These are phyloP conservation scores for Phytophthora syringae DNA, from an alignment of 352 stramenopile genomes.

Conservation along the genomic window DNA sequence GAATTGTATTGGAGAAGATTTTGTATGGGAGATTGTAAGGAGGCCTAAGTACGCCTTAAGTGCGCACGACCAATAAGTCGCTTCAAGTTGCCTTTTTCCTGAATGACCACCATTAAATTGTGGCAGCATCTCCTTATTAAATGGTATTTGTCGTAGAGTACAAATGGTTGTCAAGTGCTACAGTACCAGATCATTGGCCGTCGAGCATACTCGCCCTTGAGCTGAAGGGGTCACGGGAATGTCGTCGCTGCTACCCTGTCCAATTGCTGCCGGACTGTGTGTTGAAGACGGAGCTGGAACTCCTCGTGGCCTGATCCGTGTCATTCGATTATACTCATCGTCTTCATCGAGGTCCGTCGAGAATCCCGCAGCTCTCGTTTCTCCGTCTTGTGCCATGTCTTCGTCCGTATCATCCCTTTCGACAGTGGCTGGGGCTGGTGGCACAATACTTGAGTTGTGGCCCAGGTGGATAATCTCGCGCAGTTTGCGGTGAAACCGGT, in stretches of 20 bases:
- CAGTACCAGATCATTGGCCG: too few relatives aligned
- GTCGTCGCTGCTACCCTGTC: constrained; percentile 4
- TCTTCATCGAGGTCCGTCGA: constrained; percentile 17
- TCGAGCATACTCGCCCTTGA: constrained; percentile 14
- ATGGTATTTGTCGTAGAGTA: background rate
- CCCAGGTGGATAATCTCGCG: constrained; percentile 80
- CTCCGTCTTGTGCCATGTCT: background rate
- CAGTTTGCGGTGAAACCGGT: constrained; percentile 74
- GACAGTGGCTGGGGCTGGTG: constrained; percentile 17
- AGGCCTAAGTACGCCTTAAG: background rate
- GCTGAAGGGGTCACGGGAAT: constrained; percentile 31
- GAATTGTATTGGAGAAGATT: constrained; percentile 5
- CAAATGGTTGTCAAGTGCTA: background rate
- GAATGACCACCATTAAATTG: too few relatives aligned
- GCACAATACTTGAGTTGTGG: constrained; percentile 46
- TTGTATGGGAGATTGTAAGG: constrained; percentile 10
- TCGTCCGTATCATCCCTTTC: background rate
- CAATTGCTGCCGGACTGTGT: background rate
- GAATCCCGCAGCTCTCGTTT: constrained; percentile 6
- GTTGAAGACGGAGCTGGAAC: constrained; percentile 14
- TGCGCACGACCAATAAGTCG: background rate
- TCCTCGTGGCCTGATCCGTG: constrained; percentile 27
- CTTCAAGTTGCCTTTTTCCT: background rate
- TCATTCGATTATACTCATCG: constrained; percentile 34
- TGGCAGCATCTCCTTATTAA: too few relatives aligned